Conservation (phyloP, 371 early-diverging fungal species). For the Zychaea mexicana region DNA sequence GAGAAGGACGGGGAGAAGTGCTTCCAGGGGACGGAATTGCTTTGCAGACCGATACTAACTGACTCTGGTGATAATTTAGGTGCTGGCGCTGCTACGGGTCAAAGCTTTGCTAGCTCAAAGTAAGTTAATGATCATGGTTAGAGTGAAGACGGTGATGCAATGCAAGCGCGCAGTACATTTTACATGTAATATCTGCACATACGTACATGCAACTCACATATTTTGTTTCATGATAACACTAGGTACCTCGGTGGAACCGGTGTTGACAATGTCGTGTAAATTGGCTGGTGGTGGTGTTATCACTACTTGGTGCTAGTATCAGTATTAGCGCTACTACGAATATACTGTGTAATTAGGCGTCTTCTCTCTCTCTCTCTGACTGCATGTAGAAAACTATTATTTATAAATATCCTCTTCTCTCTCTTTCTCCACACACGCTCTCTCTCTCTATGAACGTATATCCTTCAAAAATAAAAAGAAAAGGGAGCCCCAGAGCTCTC, state of each 20-base stretch:
- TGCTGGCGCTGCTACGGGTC: constrained; percentile 19
- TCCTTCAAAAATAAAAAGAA: no score
- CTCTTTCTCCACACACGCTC: no score
- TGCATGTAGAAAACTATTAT: no score
- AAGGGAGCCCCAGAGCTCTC: no score
- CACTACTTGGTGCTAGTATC: no score
- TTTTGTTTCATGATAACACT: background rate
- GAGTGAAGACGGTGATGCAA: background rate
- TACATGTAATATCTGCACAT: no score
- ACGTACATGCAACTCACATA: no score
- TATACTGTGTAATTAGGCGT: background rate
- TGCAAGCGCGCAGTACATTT: background rate
- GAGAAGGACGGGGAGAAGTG: background rate
- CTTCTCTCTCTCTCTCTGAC: no score
- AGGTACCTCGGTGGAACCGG: constrained; percentile 23
- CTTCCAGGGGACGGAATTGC: background rate
- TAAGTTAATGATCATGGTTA: background rate
- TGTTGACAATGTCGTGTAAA: constrained; percentile 26
- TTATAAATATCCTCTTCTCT: no score
- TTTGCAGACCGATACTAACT: no score
- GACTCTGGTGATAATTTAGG: constrained; percentile 11
- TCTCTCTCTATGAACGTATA: background rate
- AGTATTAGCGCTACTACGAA: no score
- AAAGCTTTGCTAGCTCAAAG: constrained; percentile 25
- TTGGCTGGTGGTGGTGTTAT: background rate